Conservation (phyloP, 495 filamentous ascomycete genomes). For the Penicillium argentinense region DNA sequence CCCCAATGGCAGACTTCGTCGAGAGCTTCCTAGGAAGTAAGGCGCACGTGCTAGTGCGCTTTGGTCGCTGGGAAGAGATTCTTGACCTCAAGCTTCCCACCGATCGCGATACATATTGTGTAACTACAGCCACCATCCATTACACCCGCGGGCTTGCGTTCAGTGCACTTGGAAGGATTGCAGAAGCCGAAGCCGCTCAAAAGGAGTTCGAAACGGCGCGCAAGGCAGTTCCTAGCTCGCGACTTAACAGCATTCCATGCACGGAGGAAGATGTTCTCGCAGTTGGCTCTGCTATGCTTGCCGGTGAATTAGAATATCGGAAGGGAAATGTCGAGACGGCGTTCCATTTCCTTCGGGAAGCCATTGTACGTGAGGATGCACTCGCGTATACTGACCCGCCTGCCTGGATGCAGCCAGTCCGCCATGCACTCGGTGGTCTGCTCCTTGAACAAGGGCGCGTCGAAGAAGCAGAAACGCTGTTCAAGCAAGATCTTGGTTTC, state of each 20-base stretch:
- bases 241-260: constrained; percentile 65
- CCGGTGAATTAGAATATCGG: constrained; percentile 69
- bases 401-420: constrained; percentile 68
- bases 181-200: constrained; percentile 46
- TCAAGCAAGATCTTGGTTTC: constrained; percentile 62
- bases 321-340: constrained; percentile 52
- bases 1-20: constrained; percentile 71
- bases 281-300: constrained; percentile 61
- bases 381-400: constrained; percentile 67
- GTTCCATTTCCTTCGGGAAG: constrained; percentile 50
- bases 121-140: constrained; percentile 61
- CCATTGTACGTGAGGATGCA: constrained; percentile 54
- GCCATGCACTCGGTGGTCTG: constrained; percentile 65
- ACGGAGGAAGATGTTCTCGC: constrained; percentile 57
- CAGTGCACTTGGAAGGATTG: constrained; percentile 50
- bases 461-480: constrained; percentile 53
- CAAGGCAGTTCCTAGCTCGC: constrained; percentile 45
- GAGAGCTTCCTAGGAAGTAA: constrained; percentile 62
- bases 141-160: constrained; percentile 65
- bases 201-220: constrained; percentile 46
- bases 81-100: constrained; percentile 46
- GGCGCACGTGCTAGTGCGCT: constrained; percentile 63
- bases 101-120: constrained; percentile 56
- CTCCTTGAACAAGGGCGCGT: constrained; percentile 60
- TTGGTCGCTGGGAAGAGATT: constrained; percentile 64